Base-by-base conservation (phyloP, 208 protist species). In the Trichomonas gallinae region DNA sequence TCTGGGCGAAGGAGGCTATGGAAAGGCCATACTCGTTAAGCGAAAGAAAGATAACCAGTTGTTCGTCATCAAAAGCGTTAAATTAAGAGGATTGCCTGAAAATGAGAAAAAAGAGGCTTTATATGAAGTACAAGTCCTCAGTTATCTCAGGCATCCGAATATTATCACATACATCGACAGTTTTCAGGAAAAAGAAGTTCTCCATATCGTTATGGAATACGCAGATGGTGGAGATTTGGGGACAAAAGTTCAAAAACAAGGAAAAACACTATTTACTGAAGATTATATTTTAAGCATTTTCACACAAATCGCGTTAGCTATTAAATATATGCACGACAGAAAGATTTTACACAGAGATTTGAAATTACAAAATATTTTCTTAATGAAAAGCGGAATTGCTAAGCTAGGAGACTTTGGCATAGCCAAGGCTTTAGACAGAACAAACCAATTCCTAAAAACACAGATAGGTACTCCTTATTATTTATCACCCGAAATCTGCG, bases 261-360 rank as follows among this genome's bases (percentile, higher is more conserved):
- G 58, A 49, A 96, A 17, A 31, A 58, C 31, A 88, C 63, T 21
- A 63, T 58, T 96, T 81, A 36, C 82, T 10, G 88, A 96, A 58
- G 46, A 96, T 23, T n/a, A 97, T 45, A 23, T 97, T 36, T 9
- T 63, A 10, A 26, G 63, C 36, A 40, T 48, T 63, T 96, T 96
- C 63, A 96, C 97, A 26, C 97, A 98, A 96, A 96, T 98, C 10
- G 97, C 87, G 38, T 40, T 98, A 0, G 98, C 97, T 23, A 63
- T 98, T 17, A 97, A 98, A 48, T 97, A 98, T 82, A 72, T 97
- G 26, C 98, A 98, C 91, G 97, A 97, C 38, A 83, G 97, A 10
- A 98, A 98, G 51, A 97, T 98, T 31, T 96, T 98, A 21, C 98
- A 98, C 96, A 96, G 98, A 36, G 98, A 98, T 88, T 44, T 98